Evolutionary conservation across 805 yeast genomes (phyloP), one percentile per base, ranked within the genome.

Genomic region (Cyberlindnera subsufficiens): DNA sequence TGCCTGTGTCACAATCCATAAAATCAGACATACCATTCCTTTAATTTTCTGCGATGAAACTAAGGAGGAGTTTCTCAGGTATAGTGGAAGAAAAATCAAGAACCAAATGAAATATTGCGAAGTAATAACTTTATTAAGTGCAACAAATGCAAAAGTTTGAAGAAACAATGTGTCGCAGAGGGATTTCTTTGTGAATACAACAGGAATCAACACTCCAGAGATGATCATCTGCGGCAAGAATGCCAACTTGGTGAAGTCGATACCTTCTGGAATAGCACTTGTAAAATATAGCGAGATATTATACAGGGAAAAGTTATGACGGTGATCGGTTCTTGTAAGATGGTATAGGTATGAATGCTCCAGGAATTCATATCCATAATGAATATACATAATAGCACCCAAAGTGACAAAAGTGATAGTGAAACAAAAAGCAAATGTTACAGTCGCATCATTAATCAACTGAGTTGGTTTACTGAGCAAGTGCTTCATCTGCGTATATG

Each of bases 81-180:
- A 82, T 42, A 86, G 77, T 2, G 99, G 98, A 35, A 91, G 61
- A 50, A 90, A 78, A 13, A 89, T 85, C 53, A 93, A 65, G 56
- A 84, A 93, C 99, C 99, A 93, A 48, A 91, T 78, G 63, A 93
- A 93, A 64, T 93, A 93, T 66, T 93, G 99, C 1, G 96, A 87
- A 0, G 99, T 93, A 55, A 88, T 81, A 18, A 85, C 93, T 63
- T 85, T 85, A 65, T 85, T 85, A 63, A 76, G 84, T 1, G 86
- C 68, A 15, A 85, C 89, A 63, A 85, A 86, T n/a, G 80, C 70
- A 54, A 83, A 75, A 0, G 95, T 85, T 59, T 86, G 93, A 11
- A 89, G 66, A 47, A 91, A 90, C 48, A 84, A 56, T 3, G 83
- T 71, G 37, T 74, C 68, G 17, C 73, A 58, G 6, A 81, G 51